These are phyloP conservation scores for Pseudozyma hubeiensis DNA, from an alignment of 1,284 basidiomycete species.

Conservation along the genomic window DNA sequence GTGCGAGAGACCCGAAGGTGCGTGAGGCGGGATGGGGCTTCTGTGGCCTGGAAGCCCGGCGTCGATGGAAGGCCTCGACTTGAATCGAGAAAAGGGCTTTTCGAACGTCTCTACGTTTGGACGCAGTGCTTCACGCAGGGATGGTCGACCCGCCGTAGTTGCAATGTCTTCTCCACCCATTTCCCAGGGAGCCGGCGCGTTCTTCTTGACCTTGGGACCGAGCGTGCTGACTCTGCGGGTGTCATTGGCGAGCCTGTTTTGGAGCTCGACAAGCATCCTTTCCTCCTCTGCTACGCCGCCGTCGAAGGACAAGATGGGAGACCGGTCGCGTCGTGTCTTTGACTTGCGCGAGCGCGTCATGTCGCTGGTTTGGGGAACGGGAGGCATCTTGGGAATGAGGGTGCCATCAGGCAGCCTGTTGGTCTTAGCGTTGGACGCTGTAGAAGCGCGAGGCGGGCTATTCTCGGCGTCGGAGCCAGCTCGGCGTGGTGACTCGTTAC, in stretches of 20 bases:
- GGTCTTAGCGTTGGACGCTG: conserved; percentile 4
- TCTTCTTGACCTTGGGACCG: conserved; percentile 62
- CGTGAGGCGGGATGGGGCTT: conserved; percentile 24
- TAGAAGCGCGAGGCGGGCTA: background rate
- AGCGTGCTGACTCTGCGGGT: conserved; percentile 46
- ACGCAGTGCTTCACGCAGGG: conserved; percentile 36
- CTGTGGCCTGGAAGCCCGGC: conserved; percentile 6
- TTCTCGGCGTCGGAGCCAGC: conserved; percentile 5
- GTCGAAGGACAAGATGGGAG: conserved; percentile 54
- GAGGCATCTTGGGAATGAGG: conserved; percentile 54
- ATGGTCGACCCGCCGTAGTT: conserved; percentile 22
- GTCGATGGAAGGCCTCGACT: conserved; percentile 41
- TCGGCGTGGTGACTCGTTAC: conserved; percentile 24
- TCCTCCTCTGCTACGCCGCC: conserved; percentile 58
- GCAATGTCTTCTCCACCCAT: conserved; percentile 46
- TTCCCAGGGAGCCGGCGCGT: conserved; percentile 62
- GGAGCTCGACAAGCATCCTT: conserved; percentile 31
- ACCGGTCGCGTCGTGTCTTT: conserved; percentile 43
- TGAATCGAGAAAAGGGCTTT: conserved; percentile 42
- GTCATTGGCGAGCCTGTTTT: conserved; percentile 34
- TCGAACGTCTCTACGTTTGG: conserved; percentile 38
- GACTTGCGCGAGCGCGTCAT: conserved; percentile 20
- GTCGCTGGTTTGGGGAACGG: conserved; percentile 35
- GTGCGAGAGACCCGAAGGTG: conserved; percentile 12
- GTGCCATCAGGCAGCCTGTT: conserved; percentile 47